Conservation (phyloP, 441 rosid genomes). For the Gossypium trilobum region DNA sequence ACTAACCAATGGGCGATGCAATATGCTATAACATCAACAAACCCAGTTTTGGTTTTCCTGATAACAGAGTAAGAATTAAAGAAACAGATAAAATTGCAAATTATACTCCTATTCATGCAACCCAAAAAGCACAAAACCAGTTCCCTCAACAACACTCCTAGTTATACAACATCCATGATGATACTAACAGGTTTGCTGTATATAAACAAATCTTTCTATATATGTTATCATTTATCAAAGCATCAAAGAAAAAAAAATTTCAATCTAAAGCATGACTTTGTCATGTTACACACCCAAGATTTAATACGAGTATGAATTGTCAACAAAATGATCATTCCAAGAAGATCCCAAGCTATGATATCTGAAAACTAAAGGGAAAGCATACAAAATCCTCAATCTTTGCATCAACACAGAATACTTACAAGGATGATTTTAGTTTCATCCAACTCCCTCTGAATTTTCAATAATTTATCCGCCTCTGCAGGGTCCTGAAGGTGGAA, state of each 20-base stretch:
- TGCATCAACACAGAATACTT: conserved; percentile 24
- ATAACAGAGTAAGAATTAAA: not conserved
- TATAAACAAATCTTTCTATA: not conserved
- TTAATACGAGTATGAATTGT: not conserved
- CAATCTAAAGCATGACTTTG: not conserved
- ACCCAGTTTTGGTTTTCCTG: not conserved
- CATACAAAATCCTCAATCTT: not conserved
- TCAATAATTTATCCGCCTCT: conserved; percentile 90
- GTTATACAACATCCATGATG: not conserved
- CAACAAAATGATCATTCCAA: not conserved
- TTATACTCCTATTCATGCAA: not conserved
- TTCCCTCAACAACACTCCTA: not conserved
- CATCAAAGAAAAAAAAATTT: not conserved
- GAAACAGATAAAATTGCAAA: not conserved
- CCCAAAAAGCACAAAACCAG: not conserved
- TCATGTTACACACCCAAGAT: not conserved
- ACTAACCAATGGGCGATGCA: not conserved
- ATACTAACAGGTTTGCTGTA: not conserved
- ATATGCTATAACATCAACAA: not conserved
- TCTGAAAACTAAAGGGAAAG: not conserved
- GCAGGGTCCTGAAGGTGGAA: conserved; percentile 73
- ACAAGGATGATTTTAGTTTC: conserved; percentile 95
- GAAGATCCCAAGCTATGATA: not conserved
- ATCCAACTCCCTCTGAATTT: conserved; percentile 92
- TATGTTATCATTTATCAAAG: not conserved